Base-by-base conservation (phyloP, 345 rosid species). In the Aquilaria sinensis region DNA sequence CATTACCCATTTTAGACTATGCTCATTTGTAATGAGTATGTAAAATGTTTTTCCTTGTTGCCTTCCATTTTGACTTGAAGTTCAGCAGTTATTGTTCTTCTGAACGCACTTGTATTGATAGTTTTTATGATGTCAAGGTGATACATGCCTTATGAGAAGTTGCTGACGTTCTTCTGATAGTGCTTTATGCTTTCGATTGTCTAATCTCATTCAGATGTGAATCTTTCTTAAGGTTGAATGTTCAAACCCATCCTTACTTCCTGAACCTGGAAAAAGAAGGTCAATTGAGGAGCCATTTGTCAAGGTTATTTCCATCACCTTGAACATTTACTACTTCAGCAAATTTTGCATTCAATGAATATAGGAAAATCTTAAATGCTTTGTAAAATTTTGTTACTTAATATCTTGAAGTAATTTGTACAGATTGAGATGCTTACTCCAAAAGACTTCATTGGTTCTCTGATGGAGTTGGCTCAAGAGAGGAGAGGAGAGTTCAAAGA, bases 391-490 rank as follows among this genome's bases (percentile, higher is more conserved):
- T 31, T 65, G 60, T 23, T 57, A 14, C 65, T 75, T 74, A 56
- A 23, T 65, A 59, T 56, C 47, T 63, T 74, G 54, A 62, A 41
- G 15, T 72, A 58, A 60, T 68, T 15, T 56, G 14, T 72, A 62
- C 79, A 94, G 99, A 90, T 94, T 75, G 99, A 90, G 74, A 67
- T 94, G 86, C 90, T 94, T 70, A 86, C 96, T 37, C 97, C 99
- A n/a, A 94, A 94, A 71, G 99, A 94, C 63, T 83, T 77, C 67
- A 90, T 94, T 64, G 99, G 99, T 65, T 71, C 95, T 10, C 90
- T 94, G 57, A 94, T 94, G 97, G 99, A 94, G 81, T 81, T 94
- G 50, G 85, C 97, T 77, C 97, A 93, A 82, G 98, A 93, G 30
- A 79, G 98, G 71, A 88, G 98, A 85, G 98, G 88, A 61, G 94